Evolutionary conservation across 768 basidiomycete species (phyloP).

Genomic region (Podaxis rugospora): DNA sequence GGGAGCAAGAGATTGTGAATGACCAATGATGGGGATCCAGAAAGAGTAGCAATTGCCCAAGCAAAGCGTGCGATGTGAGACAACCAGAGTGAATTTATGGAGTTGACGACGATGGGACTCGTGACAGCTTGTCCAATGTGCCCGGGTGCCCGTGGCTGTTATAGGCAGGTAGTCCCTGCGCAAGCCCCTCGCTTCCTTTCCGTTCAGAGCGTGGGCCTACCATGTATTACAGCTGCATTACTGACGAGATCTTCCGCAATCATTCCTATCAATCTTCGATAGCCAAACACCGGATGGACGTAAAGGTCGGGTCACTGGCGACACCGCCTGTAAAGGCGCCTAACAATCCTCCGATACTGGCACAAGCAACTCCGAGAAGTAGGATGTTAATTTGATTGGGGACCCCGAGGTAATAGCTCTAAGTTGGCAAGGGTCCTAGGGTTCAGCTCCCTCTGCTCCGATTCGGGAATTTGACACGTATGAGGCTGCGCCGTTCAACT

Average conservation of each 20-base stretch:
- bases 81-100: conserved; percentile 6
- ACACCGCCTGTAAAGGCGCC: not conserved
- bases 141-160: conserved; percentile 3
- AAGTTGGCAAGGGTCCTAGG: conserved; percentile 7
- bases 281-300: not conserved
- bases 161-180: conserved; percentile 9
- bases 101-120: conserved; percentile 2
- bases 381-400: not conserved
- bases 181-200: conserved; percentile 1
- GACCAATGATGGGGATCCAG: not conserved
- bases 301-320: not conserved
- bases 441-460: conserved; percentile 1
- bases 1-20: not conserved
- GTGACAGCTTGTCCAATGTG: not conserved
- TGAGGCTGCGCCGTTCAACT: not conserved
- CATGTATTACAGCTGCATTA: not conserved
- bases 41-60: not conserved
- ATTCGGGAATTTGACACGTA: not conserved
- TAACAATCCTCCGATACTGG: not conserved
- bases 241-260: not conserved
- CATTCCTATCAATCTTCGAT: conserved; percentile 4
- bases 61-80: not conserved
- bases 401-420: not conserved
- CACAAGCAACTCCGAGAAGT: conserved; percentile 4
- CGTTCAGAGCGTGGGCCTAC: conserved; percentile 6